These are phyloP conservation scores for Cystofilobasidium macerans DNA, from an alignment of 768 basidiomycete species.

Conservation along the genomic window DNA sequence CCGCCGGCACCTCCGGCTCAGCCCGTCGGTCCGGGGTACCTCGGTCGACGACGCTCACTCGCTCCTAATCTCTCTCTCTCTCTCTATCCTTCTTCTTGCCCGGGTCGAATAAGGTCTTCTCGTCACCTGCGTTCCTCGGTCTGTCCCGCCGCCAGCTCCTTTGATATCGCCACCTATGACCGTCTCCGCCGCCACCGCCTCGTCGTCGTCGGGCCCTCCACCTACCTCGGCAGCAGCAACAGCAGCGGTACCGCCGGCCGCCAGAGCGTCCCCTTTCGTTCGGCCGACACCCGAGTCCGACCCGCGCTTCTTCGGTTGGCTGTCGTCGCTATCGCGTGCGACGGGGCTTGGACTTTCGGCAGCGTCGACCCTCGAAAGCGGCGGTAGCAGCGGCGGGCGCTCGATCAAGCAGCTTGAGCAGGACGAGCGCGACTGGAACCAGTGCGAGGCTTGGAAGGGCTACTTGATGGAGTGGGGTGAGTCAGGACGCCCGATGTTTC, in stretches of 20 bases:
- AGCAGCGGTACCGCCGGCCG: background rate
- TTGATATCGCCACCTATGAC: too few relatives aligned
- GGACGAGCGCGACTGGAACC: slow-evolving; percentile 8
- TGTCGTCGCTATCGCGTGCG: slow-evolving; percentile 7
- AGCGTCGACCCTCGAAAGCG: background rate
- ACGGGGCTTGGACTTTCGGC: slow-evolving; percentile 11
- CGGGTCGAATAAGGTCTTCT: too few relatives aligned
- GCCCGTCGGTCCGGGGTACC: too few relatives aligned
- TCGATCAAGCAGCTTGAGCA: slow-evolving; percentile 4
- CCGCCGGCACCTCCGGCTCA: too few relatives aligned
- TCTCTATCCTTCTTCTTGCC: too few relatives aligned
- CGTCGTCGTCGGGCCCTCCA: background rate
- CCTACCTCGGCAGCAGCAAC: background rate
- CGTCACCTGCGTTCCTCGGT: too few relatives aligned
- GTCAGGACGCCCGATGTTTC: too few relatives aligned
- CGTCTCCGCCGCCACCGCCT: background rate
- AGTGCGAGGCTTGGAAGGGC: slow-evolving; percentile 10
- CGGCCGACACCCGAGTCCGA: slow-evolving; percentile 4
- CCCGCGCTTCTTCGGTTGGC: slow-evolving; percentile 10
- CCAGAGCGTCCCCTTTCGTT: background rate
- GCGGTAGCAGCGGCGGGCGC: background rate
- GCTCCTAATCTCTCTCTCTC: background rate
- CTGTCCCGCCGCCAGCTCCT: too few relatives aligned
- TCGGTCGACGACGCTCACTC: too few relatives aligned
- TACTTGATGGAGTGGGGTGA: slow-evolving; percentile 13